Base-by-base conservation (phyloP, 1,139 yeast genomes). In the Zhuliangozyma parablackwelliae region DNA sequence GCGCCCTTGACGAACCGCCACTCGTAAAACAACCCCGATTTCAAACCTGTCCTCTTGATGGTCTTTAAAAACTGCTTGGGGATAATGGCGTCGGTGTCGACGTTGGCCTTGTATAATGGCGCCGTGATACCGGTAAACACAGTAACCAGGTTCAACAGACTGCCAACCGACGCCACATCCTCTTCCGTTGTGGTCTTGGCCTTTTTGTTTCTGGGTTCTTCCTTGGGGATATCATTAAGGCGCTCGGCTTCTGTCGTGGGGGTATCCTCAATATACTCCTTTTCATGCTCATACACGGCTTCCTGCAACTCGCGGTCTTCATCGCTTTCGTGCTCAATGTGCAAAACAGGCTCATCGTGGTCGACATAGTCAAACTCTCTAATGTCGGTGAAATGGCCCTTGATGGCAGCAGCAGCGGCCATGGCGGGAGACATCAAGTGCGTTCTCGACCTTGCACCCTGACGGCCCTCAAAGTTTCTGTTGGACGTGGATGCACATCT, bases 381-480 rank as follows among this genome's bases (percentile, higher is more conserved):
- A 49, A 89, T 90, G 59, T 92, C 98, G 34, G 86, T 77, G 56
- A 92, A 82, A 57, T 82, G 90, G 48, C 98, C 98, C 42, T 78
- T 78, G 48, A 92, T 82, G 51, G 94, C 97, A 26, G 98, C 97
- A 28, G 97, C 97, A 20, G 98, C 98, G 34, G 98, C 97, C 98
- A 92, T 92, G 26, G 96, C 96, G 28, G 98, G 98, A 11, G 97
- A 88, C 95, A 90, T 88, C 59, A 92, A 76, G 59, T 92, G 98
- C 20, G 97, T 92, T 70, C 98, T 80, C n/a, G 96, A 88, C 42
- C 68, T 69, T 36, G 96, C 96, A 67, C 98, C 98, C 72, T 92
- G 98, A 67, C 98, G 92, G 53, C 98, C 98, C 66, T 92, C 97
- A 60, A 92, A 92, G 71, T 92, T 92, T 76, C 98, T 85, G 74